phyloP scores from a whole-genome alignment of 2,329 filamentous ascomycete genomes.

The Xylariaceae sp. region DNA sequence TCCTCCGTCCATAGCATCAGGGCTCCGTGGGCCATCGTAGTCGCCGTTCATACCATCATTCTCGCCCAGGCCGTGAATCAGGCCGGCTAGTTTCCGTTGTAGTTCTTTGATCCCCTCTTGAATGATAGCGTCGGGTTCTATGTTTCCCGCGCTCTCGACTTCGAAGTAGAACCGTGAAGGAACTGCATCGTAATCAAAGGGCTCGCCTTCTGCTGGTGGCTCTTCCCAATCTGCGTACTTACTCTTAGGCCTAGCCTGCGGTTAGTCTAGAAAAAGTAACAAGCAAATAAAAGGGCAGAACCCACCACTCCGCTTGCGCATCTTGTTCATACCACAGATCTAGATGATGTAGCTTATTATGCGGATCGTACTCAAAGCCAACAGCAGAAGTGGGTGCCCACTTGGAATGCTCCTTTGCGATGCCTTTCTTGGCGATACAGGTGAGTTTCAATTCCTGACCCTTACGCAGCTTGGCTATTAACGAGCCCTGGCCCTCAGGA shows the following conservation, averaged over 20 bases:
- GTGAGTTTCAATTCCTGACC: conserved; percentile 89
- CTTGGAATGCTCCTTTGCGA: conserved; percentile 98
- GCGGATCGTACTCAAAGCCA: conserved; percentile 96
- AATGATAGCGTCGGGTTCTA: conserved; percentile 89
- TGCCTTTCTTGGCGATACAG: conserved; percentile 97
- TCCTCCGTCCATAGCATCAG: conserved; percentile 65
- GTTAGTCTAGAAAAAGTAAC: conserved; percentile 29
- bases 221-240: conserved; percentile 83
- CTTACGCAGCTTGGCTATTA: conserved; percentile 89
- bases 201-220: conserved; percentile 78
- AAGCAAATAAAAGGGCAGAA: conserved; percentile 23
- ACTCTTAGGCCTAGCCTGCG: conserved; percentile 71
- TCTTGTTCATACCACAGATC: conserved; percentile 96
- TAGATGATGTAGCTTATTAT: conserved; percentile 91
- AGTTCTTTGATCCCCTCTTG: conserved; percentile 86
- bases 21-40: conserved; percentile 69
- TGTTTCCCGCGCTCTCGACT: conserved; percentile 84
- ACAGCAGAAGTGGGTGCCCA: conserved; percentile 94
- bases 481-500: conserved; percentile 76
- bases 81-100: conserved; percentile 85
- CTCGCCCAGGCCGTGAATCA: conserved; percentile 69
- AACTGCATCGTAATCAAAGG: conserved; percentile 88
- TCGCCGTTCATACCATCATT: conserved; percentile 63
- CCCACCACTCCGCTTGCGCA: conserved; percentile 82
- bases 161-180: conserved; percentile 91